phyloP scores from a whole-genome alignment of 2,329 filamentous ascomycete genomes.

The Xylaria sp. region DNA sequence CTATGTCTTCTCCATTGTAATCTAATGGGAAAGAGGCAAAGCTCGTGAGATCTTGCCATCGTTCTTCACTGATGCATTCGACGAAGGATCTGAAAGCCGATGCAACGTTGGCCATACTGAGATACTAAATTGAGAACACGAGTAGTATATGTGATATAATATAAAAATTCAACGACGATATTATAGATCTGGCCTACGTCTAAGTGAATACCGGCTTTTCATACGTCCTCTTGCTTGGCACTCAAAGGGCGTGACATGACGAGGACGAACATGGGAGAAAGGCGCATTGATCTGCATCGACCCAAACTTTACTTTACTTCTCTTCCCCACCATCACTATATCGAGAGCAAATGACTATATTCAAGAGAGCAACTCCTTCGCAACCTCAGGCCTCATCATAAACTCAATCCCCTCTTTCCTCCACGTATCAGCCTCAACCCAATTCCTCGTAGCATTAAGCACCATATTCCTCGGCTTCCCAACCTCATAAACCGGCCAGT shows the following conservation, averaged over 20 bases:
- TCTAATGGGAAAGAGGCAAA: constrained; percentile 33
- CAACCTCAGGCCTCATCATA: constrained; percentile 54
- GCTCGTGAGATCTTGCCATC: constrained; percentile 39
- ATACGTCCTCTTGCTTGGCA: background rate
- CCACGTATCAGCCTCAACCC: constrained; percentile 60
- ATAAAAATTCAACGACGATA: background rate
- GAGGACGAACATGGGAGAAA: background rate
- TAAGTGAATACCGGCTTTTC: background rate
- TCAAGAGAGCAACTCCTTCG: constrained; percentile 51
- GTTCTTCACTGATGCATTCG: constrained; percentile 39
- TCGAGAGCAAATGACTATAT: background rate
- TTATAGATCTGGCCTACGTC: background rate
- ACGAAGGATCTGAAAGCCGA: constrained; percentile 37
- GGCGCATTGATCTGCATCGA: background rate
- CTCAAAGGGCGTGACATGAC: constrained; percentile 6
- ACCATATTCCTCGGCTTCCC: constrained; percentile 57
- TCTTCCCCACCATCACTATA: background rate
- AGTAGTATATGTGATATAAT: background rate
- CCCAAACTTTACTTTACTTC: background rate
- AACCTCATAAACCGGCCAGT: constrained; percentile 46
- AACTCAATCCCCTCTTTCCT: constrained; percentile 59
- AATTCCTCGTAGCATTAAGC: constrained; percentile 56
- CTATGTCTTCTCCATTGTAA: constrained; percentile 34
- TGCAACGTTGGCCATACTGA: constrained; percentile 36
- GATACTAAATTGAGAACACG: background rate